A percentile compares a stretch with the other conserved stretches of the same genome.
These are phyloP conservation scores for Exserohilum turcica DNA, from an alignment of 2,329 filamentous ascomycete species.

Conservation along the genomic window DNA sequence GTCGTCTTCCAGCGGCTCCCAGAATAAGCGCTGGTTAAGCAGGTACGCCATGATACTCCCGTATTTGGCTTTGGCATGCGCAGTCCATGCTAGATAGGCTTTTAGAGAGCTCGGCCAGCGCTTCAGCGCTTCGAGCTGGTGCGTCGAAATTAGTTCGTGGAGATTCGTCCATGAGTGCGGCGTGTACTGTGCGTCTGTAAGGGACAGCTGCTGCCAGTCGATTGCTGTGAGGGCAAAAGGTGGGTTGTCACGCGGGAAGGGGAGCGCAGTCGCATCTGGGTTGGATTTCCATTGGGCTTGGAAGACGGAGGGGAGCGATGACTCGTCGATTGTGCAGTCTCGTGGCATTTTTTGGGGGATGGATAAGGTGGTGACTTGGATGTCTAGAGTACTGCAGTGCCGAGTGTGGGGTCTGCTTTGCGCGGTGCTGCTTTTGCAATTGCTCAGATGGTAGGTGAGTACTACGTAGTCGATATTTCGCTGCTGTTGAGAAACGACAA, in stretches of 20 bases:
- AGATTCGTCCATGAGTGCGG: slow-evolving; percentile 45
- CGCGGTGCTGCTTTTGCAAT: background rate
- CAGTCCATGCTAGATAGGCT: slow-evolving; percentile 65
- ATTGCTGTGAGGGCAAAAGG: slow-evolving; percentile 44
- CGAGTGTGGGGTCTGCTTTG: background rate
- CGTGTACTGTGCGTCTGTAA: slow-evolving; percentile 40
- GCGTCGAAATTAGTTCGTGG: slow-evolving; percentile 47
- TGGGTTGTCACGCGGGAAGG: slow-evolving; percentile 42
- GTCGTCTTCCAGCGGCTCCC: slow-evolving; percentile 45
- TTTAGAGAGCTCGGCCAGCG: slow-evolving; percentile 64
- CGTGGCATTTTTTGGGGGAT: slow-evolving; percentile 16
- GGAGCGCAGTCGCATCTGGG: slow-evolving; percentile 40
- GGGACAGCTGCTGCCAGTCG: slow-evolving; percentile 43
- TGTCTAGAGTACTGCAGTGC: background rate
- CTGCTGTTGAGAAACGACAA: background rate
- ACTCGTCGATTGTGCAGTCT: slow-evolving; percentile 22
- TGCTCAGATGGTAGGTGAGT: background rate
- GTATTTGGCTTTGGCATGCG: slow-evolving; percentile 59
- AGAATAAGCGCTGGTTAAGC: slow-evolving; percentile 59
- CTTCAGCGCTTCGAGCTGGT: slow-evolving; percentile 62
- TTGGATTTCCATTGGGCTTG: slow-evolving; percentile 38
- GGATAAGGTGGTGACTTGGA: background rate
- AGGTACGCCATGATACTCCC: slow-evolving; percentile 63
- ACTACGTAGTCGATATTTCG: background rate
- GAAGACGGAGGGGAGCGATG: slow-evolving; percentile 38